phyloP scores from a whole-genome alignment of 768 basidiomycete species.

The Naematelia aurantialba region DNA sequence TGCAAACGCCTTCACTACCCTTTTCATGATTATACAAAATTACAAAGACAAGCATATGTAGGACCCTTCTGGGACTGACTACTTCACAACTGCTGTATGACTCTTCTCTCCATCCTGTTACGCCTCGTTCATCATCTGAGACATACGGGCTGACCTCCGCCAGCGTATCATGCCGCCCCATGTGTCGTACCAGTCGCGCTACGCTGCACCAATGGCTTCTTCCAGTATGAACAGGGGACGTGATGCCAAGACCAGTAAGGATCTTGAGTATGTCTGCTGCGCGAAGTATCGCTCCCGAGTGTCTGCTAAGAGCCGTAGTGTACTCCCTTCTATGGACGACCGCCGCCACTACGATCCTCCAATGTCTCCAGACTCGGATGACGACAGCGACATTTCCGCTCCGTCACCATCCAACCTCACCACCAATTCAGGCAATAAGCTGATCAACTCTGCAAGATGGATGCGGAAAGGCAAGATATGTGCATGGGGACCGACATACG shows the following conservation, averaged over 20 bases:
- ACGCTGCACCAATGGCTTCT: not conserved
- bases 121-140: not conserved
- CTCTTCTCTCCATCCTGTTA: not conserved
- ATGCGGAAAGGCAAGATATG: slow-evolving; percentile 46
- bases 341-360: slow-evolving; percentile 32
- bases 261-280: slow-evolving; percentile 13
- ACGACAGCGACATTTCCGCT: slow-evolving; percentile 3
- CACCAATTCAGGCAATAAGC: slow-evolving; percentile 47
- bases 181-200: not conserved
- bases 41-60: slow-evolving; percentile 49
- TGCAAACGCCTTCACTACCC: not conserved
- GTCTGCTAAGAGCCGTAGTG: slow-evolving; percentile 13
- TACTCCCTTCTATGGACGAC: slow-evolving; percentile 39
- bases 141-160: not conserved
- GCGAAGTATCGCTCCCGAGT: not conserved
- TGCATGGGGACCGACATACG: slow-evolving; percentile 48
- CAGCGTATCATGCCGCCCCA: slow-evolving; percentile 3
- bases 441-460: slow-evolving; percentile 33
- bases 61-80: slow-evolving; percentile 46
- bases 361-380: slow-evolving; percentile 13
- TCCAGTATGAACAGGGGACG: not conserved
- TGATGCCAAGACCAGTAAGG: not conserved
- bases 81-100: slow-evolving; percentile 39
- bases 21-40: slow-evolving; percentile 41
- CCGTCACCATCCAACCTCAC: slow-evolving; percentile 14